Evolutionary conservation across 306 rosid genomes (phyloP).

Genomic region (Lathyrus aphaca): DNA sequence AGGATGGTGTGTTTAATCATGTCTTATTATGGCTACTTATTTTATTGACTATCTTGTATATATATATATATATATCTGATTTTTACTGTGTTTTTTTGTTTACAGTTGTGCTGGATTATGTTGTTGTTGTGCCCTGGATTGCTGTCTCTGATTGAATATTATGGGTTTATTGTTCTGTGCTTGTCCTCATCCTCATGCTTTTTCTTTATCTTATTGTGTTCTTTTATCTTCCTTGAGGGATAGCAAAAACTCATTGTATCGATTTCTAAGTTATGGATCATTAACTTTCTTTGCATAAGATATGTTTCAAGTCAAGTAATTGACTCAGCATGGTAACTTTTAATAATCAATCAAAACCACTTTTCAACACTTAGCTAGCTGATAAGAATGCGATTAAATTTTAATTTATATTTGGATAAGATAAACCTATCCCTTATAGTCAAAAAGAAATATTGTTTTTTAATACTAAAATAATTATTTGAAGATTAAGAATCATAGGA

Average conservation of each 20-base stretch:
- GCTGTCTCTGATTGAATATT: constrained; percentile 40
- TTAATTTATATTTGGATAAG: neutral
- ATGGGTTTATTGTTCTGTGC: neutral
- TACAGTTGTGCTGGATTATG: constrained; percentile 66
- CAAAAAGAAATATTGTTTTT: too few relatives aligned
- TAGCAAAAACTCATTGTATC: neutral
- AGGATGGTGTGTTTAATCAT: constrained; percentile 53
- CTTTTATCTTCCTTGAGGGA: neutral
- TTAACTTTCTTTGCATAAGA: neutral
- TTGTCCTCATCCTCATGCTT: neutral
- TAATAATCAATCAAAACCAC: neutral
- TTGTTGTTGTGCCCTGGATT: constrained; percentile 63
- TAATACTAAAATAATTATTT: too few relatives aligned
- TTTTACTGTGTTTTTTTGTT: neutral
- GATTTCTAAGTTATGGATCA: constrained; percentile 13
- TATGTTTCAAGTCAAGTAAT: neutral
- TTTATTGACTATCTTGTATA: too few relatives aligned
- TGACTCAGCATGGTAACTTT: neutral
- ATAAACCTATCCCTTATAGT: neutral
- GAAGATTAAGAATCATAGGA: too few relatives aligned
- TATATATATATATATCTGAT: too few relatives aligned
- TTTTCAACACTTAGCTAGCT: neutral
- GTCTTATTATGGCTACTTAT: neutral
- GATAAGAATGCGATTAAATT: neutral
- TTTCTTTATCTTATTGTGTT: neutral